Evolutionary conservation across 2,329 filamentous ascomycete species (phyloP), one percentile per base, ranked within the genome.

Genomic region (Dothideomycetes sp.): DNA sequence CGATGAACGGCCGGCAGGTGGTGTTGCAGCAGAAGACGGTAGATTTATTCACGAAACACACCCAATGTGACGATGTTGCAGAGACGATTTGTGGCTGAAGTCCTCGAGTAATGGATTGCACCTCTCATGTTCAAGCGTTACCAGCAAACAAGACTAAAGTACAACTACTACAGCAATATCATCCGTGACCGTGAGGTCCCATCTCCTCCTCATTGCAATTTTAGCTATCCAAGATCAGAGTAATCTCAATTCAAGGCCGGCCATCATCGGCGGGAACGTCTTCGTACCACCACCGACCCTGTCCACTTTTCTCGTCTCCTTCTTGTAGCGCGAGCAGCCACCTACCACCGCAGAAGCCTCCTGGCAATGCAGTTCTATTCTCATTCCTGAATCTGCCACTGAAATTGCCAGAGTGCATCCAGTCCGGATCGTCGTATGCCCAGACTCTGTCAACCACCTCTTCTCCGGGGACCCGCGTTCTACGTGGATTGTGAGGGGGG

Each of bases 401-500:
- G 35, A 49, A 38, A 34, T 49, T 32, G 22, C 40, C 41, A 32
- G 32, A 38, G 38, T 43, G 41, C 19, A 52, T 52, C 27, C 51
- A 51, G 31, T 54, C 58, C 16, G 56, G 52, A 15, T 62, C 48
- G 37, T 61, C 55, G 41, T 61, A 59, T 29, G 64, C 53, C 73
- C 72, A 79, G 4, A 73, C 56, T 38, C 63, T 62, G 47, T 77
- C 72, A 5, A 52, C 56, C 16, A 77, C 69, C 1, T 54, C 44
- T 38, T 79, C 61, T 12, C 78, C 81, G 33, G 74, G 68, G 38
- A 66, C 58, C 45, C 84, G 77, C 2, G 61, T 58, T 3, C 78
- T 69, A 15, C 81, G 70, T 8, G 73, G 69, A 49, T 84, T 83
- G 42, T 62, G 64, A 22, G 65, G 65, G 2, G 79, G 80, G 38